phyloP scores from a whole-genome alignment of 2,329 filamentous ascomycete species.

The Aplosporella prunicola region DNA sequence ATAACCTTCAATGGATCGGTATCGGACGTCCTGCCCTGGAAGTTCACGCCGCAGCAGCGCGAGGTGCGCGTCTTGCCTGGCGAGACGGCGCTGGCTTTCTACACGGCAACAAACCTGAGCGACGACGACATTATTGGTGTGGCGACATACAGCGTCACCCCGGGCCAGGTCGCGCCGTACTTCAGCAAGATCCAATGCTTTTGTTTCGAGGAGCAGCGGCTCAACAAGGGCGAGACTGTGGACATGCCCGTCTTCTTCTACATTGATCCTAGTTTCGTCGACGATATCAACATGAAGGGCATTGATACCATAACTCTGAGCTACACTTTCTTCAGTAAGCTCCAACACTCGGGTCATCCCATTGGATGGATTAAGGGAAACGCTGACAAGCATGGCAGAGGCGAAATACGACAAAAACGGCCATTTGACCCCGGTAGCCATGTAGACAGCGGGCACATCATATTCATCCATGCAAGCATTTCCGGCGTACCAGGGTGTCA shows the following conservation, averaged over 20 bases:
- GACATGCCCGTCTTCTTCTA: conserved; percentile 99
- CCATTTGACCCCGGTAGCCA: conserved; percentile 47
- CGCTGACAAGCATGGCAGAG: conserved; percentile 41
- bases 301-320: conserved; percentile 92
- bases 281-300: conserved; percentile 83
- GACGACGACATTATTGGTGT: conserved; percentile 94
- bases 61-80: conserved; percentile 92
- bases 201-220: conserved; percentile 90
- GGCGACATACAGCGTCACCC: conserved; percentile 94
- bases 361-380: conserved; percentile 15
- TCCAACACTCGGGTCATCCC: too few relatives aligned
- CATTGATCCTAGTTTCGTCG: conserved; percentile 88
- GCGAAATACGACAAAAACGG: conserved; percentile 73
- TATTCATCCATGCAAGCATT: too few relatives aligned
- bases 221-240: conserved; percentile 92
- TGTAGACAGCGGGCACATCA: too few relatives aligned
- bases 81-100: conserved; percentile 94
- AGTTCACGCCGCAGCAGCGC: conserved; percentile 91
- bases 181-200: conserved; percentile 99
- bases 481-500: too few relatives aligned
- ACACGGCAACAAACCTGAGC: conserved; percentile 88
- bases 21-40: conserved; percentile 93
- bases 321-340: conserved; percentile 98
- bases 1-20: conserved; percentile 96
- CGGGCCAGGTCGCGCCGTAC: conserved; percentile 89